A percentile compares a stretch with the other conserved stretches of the same genome.
Conservation (phyloP, 352 stramenopile genomes). For the Plasmopara halstedii region DNA sequence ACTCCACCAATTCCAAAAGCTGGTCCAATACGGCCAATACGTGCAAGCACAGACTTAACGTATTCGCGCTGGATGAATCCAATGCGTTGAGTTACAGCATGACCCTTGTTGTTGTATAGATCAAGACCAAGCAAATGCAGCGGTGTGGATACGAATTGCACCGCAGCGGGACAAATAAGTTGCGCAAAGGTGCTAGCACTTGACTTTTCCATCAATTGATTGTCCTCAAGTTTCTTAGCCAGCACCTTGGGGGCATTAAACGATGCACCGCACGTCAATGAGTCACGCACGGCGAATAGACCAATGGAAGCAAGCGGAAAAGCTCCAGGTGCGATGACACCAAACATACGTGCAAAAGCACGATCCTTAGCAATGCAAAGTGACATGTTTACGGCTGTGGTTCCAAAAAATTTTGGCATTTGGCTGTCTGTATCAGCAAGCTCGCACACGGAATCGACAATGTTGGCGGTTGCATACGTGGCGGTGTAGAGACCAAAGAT, state of each 20-base stretch:
- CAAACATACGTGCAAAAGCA: slow-evolving; percentile 89
- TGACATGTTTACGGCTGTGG: slow-evolving; percentile 87
- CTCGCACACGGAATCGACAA: slow-evolving; percentile 81
- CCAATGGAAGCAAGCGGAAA: slow-evolving; percentile 76
- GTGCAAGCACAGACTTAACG: slow-evolving; percentile 72
- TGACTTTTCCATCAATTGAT: slow-evolving; percentile 35
- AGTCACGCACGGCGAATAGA: slow-evolving; percentile 84
- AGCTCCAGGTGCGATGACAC: slow-evolving; percentile 60
- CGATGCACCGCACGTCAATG: slow-evolving; percentile 76
- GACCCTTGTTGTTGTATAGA: slow-evolving; percentile 78
- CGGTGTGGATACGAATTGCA: slow-evolving; percentile 86
- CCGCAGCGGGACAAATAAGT: slow-evolving; percentile 69
- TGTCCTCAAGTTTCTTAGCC: slow-evolving; percentile 52
- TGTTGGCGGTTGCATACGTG: slow-evolving; percentile 86
- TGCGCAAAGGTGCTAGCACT: slow-evolving; percentile 61
- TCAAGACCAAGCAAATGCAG: slow-evolving; percentile 85
- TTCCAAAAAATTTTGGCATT: slow-evolving; percentile 85
- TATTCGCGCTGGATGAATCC: slow-evolving; percentile 78
- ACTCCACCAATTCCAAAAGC: slow-evolving; percentile 87
- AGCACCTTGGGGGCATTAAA: slow-evolving; percentile 82
- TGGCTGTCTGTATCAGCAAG: slow-evolving; percentile 60
- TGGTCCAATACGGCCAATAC: slow-evolving; percentile 81
- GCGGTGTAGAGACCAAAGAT: slow-evolving; percentile 87
- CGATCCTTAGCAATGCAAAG: slow-evolving; percentile 88
- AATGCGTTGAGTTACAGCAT: slow-evolving; percentile 23